Percentiles rank a stretch among this genome's conserved stretches.
phyloP scores from a whole-genome alignment of 1,139 yeast genomes.

The Candida glucosophila region DNA sequence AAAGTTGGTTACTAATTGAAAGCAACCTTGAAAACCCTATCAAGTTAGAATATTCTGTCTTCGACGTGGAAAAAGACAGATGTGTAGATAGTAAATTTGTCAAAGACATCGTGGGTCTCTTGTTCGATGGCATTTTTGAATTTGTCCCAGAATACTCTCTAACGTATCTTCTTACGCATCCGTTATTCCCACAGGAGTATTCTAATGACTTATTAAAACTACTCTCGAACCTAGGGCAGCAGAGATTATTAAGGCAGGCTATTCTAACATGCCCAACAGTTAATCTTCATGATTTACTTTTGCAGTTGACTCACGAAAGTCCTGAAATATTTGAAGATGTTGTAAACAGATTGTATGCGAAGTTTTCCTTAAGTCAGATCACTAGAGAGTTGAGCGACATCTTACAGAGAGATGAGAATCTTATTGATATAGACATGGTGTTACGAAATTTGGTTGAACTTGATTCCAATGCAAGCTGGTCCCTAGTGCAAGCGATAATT shows the following conservation, averaged over 20 bases:
- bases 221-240: slow-evolving; percentile 31
- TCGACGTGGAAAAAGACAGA: slow-evolving; percentile 61
- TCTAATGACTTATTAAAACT: slow-evolving; percentile 47
- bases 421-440: slow-evolving; percentile 34
- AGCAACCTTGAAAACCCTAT: slow-evolving; percentile 9
- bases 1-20: slow-evolving; percentile 16
- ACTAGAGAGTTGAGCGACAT: slow-evolving; percentile 23
- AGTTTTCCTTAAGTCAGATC: slow-evolving; percentile 43
- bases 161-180: slow-evolving; percentile 76
- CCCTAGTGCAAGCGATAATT: slow-evolving; percentile 50
- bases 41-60: slow-evolving; percentile 27
- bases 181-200: slow-evolving; percentile 61
- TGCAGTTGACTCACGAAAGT: slow-evolving; percentile 37
- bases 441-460: slow-evolving; percentile 20
- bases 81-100: slow-evolving; percentile 58
- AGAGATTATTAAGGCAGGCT: slow-evolving; percentile 71
- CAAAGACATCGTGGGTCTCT: slow-evolving; percentile 34
- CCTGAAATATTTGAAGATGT: slow-evolving; percentile 64
- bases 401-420: slow-evolving; percentile 11
- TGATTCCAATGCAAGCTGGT: slow-evolving; percentile 42
- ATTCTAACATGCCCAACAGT: slow-evolving; percentile 70
- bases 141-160: slow-evolving; percentile 52
- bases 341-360: slow-evolving; percentile 56
- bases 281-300: slow-evolving; percentile 52
- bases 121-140: slow-evolving; percentile 18